Conservation (phyloP, 352 stramenopile species). For the Phytophthora hybrid region DNA sequence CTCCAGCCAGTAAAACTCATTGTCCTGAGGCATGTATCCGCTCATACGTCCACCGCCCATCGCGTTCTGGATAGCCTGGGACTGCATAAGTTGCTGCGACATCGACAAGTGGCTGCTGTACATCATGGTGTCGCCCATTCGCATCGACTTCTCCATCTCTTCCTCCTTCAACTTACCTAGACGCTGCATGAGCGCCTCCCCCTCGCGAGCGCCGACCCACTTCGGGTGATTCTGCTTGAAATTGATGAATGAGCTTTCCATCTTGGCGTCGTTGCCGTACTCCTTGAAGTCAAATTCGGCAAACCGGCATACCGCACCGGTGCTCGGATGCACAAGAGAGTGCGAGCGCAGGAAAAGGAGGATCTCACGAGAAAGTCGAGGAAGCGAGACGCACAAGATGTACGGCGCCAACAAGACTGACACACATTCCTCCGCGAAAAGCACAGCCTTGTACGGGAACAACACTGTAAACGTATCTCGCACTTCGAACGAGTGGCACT, state of each 20-base stretch:
- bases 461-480: constrained; percentile 89
- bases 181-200: constrained; percentile 75
- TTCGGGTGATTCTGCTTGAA: constrained; percentile 94
- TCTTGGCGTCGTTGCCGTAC: constrained; percentile 94
- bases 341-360: constrained; percentile 95
- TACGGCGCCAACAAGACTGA: constrained; percentile 96
- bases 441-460: constrained; percentile 95
- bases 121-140: constrained; percentile 84
- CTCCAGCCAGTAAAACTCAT: constrained; percentile 91
- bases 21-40: constrained; percentile 72
- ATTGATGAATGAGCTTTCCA: constrained; percentile 98
- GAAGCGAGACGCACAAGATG: constrained; percentile 96
- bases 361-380: constrained; percentile 89
- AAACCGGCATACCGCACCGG: constrained; percentile 95
- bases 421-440: constrained; percentile 94
- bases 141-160: constrained; percentile 90
- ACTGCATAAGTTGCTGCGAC: constrained; percentile 90
- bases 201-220: constrained; percentile 82
- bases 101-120: constrained; percentile 81
- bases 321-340: constrained; percentile 92
- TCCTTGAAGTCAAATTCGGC: constrained; percentile 97
- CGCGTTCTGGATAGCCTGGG: constrained; percentile 82
- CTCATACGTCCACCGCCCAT: constrained; percentile 61
- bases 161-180: constrained; percentile 80
- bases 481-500: constrained; percentile 89